These are phyloP conservation scores for Mortierella sp. DNA, from an alignment of 371 early-diverging fungal genomes.

Conservation along the genomic window DNA sequence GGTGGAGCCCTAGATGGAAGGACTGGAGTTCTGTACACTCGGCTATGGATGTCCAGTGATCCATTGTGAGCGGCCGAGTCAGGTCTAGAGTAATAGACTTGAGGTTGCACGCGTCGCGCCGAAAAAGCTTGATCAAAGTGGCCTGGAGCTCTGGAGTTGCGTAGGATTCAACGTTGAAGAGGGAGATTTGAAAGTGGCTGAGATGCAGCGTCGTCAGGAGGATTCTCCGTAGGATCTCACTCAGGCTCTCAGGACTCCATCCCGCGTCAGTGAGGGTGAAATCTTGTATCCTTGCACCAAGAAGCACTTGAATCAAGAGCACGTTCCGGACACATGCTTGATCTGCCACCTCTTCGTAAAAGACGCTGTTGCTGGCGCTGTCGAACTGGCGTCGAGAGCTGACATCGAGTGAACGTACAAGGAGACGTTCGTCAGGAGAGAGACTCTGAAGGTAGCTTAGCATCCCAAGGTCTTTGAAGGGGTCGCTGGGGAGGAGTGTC, in stretches of 20 bases:
- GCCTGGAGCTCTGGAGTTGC: conserved; percentile 10
- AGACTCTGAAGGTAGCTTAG: conserved; percentile 22
- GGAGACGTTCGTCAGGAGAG: conserved; percentile 20
- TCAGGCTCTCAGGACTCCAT: conserved; percentile 32
- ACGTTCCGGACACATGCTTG: conserved; percentile 31
- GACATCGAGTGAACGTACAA: conserved; percentile 37
- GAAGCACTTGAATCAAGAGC: conserved; percentile 32
- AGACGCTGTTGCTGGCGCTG: conserved; percentile 23
- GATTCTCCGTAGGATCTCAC: conserved; percentile 17
- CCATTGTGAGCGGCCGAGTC: conserved; percentile 10
- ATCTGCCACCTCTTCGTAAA: conserved; percentile 35
- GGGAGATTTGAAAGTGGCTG: conserved; percentile 30
- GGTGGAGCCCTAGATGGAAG: conserved; percentile 41
- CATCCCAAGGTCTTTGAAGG: conserved; percentile 41
- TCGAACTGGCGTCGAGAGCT: conserved; percentile 34
- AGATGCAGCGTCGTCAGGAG: conserved; percentile 25
- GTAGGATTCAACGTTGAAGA: conserved; percentile 30
- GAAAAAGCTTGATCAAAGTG: conserved; percentile 18
- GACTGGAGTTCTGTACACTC: conserved; percentile 35
- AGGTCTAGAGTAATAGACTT: conserved; percentile 30
- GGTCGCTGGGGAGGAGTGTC: conserved; percentile 37
- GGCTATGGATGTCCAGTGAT: conserved; percentile 30
- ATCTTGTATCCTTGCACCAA: conserved; percentile 34
- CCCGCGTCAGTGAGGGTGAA: conserved; percentile 37
- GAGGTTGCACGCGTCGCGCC: conserved; percentile 19